Evolutionary conservation across 2,329 filamentous ascomycete genomes (phyloP).

Genomic region (Epichloe baconii): DNA sequence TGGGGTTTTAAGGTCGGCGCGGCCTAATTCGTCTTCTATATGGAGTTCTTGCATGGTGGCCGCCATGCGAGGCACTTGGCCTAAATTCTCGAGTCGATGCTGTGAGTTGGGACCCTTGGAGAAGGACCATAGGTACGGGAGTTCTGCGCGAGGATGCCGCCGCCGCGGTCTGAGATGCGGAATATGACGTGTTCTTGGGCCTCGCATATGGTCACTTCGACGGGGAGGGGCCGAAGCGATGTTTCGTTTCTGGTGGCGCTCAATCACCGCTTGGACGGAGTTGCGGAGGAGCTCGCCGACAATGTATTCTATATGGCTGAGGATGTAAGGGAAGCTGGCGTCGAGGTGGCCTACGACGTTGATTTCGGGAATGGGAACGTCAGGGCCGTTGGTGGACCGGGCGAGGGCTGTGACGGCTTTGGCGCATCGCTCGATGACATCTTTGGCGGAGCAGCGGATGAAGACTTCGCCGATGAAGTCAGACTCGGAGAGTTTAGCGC

Average conservation of each 20-base stretch:
- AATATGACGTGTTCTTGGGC: constrained; percentile 92
- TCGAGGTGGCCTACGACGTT: constrained; percentile 72
- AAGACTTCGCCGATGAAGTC: constrained; percentile 96
- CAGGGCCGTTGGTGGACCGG: constrained; percentile 58
- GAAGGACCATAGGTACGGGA: constrained; percentile 93
- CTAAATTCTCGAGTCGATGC: constrained; percentile 70
- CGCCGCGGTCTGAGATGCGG: constrained; percentile 87
- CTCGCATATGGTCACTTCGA: constrained; percentile 91
- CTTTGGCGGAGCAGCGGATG: constrained; percentile 78
- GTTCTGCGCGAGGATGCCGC: constrained; percentile 72
- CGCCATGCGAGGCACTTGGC: constrained; percentile 77
- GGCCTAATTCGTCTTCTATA: constrained; percentile 28
- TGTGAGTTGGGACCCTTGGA: constrained; percentile 77
- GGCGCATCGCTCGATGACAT: constrained; percentile 76
- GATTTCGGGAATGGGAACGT: constrained; percentile 65
- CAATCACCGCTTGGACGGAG: constrained; percentile 83
- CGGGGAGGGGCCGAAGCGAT: constrained; percentile 55
- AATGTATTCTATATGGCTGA: constrained; percentile 94
- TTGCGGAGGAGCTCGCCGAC: constrained; percentile 90
- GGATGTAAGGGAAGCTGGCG: constrained; percentile 90
- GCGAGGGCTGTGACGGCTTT: constrained; percentile 63
- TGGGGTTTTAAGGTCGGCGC: constrained; percentile 28
- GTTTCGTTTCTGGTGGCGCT: constrained; percentile 43
- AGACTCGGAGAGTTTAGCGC: constrained; percentile 55
- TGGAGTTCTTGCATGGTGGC: constrained; percentile 84